Base-by-base conservation (phyloP, 129 eudicot species). In the Heracleum sosnowskyi region DNA sequence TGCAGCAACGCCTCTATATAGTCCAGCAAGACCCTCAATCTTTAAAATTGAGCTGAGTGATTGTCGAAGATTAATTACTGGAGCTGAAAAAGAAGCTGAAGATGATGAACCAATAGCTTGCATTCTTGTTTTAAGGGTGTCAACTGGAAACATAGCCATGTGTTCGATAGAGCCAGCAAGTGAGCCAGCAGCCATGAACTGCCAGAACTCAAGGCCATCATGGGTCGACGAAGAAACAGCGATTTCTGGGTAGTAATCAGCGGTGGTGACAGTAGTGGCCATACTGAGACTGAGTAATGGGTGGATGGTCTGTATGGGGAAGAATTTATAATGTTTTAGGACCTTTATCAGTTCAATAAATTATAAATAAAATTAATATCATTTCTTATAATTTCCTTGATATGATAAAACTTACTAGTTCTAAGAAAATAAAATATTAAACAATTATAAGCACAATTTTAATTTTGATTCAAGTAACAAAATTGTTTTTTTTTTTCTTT, bases 111-210 rank as follows among this genome's bases (percentile, higher is more conserved):
- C 77, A 37, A 80, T 42, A 44, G 85, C 85, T 53, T 86, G 89
- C 89, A 86, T 86, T n/a, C 85, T 84, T 62, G 87, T 86, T 66
- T 86, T 86, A 78, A 83, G 81, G 11, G 89, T 86, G 79, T 86
- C 89, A 7, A 86, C 81, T 24, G 87, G 89, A 82, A 83, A 86
- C 85, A 86, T 83, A 57, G 87, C 89, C 89, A 81, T 86, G 83
- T 86, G 89, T 74, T 86, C 89, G 26, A 86, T 83, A 13, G 82
- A 80, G 28, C 89, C 89, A 4, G 89, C 87, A 35, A 86, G 44
- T 29, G 89, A 86, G 53, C 89, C 89, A 5, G 89, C 85, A 11
- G 78, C 41, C 89, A 86, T 86, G 83, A 80, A 86, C 64, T 86
- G 89, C 79, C 76, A 81, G 85, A 83, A 83, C 1, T 63, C n/a